These are phyloP conservation scores for Trapa incisa DNA, from an alignment of 345 rosid species.

Conservation along the genomic window DNA sequence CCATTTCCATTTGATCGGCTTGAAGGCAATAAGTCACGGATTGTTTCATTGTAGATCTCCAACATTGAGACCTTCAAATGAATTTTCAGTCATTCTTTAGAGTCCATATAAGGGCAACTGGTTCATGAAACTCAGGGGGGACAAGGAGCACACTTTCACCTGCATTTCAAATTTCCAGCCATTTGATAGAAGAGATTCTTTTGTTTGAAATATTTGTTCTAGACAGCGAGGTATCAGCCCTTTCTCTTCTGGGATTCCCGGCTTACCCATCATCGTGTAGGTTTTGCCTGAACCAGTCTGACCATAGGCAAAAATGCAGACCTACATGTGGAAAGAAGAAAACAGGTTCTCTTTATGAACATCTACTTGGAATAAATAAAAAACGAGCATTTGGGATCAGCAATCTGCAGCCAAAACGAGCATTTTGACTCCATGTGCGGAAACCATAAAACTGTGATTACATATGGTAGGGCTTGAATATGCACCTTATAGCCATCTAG, in stretches of 20 bases:
- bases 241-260: slow-evolving; percentile 47
- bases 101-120: background rate
- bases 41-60: slow-evolving; percentile 20
- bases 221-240: slow-evolving; percentile 83
- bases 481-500: slow-evolving; percentile 45
- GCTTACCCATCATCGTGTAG: slow-evolving; percentile 95
- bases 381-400: background rate
- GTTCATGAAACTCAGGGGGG: background rate
- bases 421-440: background rate
- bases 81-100: slow-evolving; percentile 3
- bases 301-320: slow-evolving; percentile 95
- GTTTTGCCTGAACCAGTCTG: slow-evolving; percentile 28
- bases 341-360: background rate
- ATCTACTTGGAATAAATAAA: background rate
- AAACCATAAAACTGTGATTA: background rate
- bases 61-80: slow-evolving; percentile 76
- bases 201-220: slow-evolving; percentile 88
- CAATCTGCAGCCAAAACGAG: background rate
- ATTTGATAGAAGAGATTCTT: slow-evolving; percentile 67
- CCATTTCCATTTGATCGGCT: slow-evolving; percentile 31
- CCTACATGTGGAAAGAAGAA: slow-evolving; percentile 26
- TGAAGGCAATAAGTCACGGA: slow-evolving; percentile 70
- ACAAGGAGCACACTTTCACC: slow-evolving; percentile 22
- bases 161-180: slow-evolving; percentile 98
- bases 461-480: background rate